Conservation (phyloP, 2,329 filamentous ascomycete genomes). For the Pyrenochaeta sp. region DNA sequence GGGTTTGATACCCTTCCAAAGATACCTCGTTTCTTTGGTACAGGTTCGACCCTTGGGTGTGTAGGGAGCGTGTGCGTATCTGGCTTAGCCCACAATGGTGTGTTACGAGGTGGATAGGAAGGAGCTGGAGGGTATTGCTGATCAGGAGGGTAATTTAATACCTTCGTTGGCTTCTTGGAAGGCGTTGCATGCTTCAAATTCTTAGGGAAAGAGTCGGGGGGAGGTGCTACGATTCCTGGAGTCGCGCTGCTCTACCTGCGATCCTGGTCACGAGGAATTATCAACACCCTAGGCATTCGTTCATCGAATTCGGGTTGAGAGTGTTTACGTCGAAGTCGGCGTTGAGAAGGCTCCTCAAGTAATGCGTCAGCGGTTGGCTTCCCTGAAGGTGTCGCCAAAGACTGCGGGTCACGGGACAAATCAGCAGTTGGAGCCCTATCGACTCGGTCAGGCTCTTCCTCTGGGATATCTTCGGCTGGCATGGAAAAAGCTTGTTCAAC, state of each 20-base stretch:
- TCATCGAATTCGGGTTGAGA: conserved; percentile 1
- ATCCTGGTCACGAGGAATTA: neutral
- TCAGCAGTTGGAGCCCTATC: conserved; percentile 11
- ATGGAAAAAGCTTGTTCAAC: neutral
- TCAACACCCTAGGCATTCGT: conserved; percentile 9
- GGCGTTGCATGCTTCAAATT: too few species aligned
- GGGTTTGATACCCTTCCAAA: conserved; percentile 14
- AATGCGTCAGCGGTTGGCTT: too few species aligned
- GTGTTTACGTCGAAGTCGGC: neutral
- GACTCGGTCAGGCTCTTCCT: conserved; percentile 9
- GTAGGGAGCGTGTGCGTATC: conserved; percentile 20
- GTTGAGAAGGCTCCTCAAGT: too few species aligned
- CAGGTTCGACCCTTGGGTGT: too few species aligned
- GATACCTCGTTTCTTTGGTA: conserved; percentile 15
- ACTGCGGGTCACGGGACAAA: conserved; percentile 12
- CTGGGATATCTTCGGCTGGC: conserved; percentile 10
- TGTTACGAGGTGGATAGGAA: conserved; percentile 32
- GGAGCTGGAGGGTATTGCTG: conserved; percentile 34
- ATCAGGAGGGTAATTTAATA: conserved; percentile 18
- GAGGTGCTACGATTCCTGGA: too few species aligned
- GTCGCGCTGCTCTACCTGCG: neutral
- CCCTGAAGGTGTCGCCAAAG: too few species aligned
- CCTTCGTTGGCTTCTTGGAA: conserved; percentile 7
- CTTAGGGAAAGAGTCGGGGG: too few species aligned
- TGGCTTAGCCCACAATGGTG: conserved; percentile 31